Conservation (phyloP, 805 yeast genomes). For the Barnettozyma salicaria region DNA sequence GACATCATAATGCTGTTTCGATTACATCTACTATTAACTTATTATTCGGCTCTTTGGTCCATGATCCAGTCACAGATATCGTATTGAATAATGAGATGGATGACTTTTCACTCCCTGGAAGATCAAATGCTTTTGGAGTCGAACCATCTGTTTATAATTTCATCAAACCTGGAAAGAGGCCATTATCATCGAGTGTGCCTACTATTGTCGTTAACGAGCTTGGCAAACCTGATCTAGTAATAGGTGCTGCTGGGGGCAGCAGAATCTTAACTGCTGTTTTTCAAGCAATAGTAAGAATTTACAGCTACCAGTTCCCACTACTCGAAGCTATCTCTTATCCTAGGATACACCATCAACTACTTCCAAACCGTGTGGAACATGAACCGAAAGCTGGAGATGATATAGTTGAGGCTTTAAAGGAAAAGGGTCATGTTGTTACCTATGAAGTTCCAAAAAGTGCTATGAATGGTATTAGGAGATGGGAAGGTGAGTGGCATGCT, state of each 20-base stretch:
- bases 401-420: slow-evolving; percentile 31
- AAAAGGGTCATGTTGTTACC: slow-evolving; percentile 45
- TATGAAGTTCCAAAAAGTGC: slow-evolving; percentile 44
- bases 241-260: slow-evolving; percentile 96
- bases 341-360: slow-evolving; percentile 80
- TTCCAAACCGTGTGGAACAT: slow-evolving; percentile 62
- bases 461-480: slow-evolving; percentile 48
- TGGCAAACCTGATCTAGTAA: slow-evolving; percentile 52
- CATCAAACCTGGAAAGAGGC: slow-evolving; percentile 70
- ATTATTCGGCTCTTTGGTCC: slow-evolving; percentile 75
- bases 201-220: slow-evolving; percentile 49
- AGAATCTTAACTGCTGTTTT: slow-evolving; percentile 77
- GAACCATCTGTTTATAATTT: slow-evolving; percentile 78
- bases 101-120: slow-evolving; percentile 74
- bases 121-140: slow-evolving; percentile 70
- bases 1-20: slow-evolving; percentile 68
- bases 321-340: slow-evolving; percentile 74
- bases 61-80: slow-evolving; percentile 77
- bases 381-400: slow-evolving; percentile 49
- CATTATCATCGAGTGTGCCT: slow-evolving; percentile 80
- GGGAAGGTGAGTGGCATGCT: slow-evolving; percentile 45
- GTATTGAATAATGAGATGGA: slow-evolving; percentile 90
- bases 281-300: slow-evolving; percentile 67
- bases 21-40: slow-evolving; percentile 87
- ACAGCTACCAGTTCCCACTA: slow-evolving; percentile 51